Evolutionary conservation across 352 stramenopile species (phyloP), one percentile per base, ranked within the genome.

Genomic region (Blastocystis sp.): DNA sequence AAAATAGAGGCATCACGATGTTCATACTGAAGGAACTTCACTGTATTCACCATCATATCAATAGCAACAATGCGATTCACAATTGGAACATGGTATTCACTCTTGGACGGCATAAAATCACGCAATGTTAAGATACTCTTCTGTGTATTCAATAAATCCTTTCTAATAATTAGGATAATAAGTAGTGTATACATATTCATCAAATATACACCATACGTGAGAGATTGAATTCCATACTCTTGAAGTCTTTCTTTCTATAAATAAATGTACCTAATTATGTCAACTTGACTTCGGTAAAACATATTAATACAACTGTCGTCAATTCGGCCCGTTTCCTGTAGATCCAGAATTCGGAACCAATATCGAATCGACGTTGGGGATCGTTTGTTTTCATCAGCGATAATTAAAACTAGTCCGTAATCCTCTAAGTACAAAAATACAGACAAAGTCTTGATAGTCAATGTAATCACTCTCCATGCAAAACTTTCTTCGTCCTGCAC

Each of bases 351-450:
- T 48, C 51, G 48, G 73, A 84, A 84, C 73, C 73, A 84, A 42
- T 84, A 84, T 9, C 73, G 56, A 33, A 66, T 60, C 4, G 73
- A 33, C 6, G 33, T 33, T 27, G 48, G 48, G 17, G 30, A 30
- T 30, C 73, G 51, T 37, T 84, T 84, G 73, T 84, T 84, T 69
- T 66, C 51, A 30, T 84, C 73, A 0, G 73, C 73, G 5, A 84
- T 27, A 7, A 84, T 11, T 1, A 84, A 22, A 64, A 37, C 73
- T 84, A 60, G 53, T 1, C 15, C 24, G 1, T 22, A 66, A n/a
- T n/a, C n/a, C n/a, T n/a, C n/a, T n/a, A n/a, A n/a, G n/a, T n/a
- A n/a, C n/a, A n/a, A n/a, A n/a, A n/a, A n/a, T 24, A 84, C 73
- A 84, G 40, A 84, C 53, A 19, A 84, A 84, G n/a, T 84, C 73